Base-by-base conservation (phyloP, 169 alveolate species). In the Cyclospora cayetanensis region DNA sequence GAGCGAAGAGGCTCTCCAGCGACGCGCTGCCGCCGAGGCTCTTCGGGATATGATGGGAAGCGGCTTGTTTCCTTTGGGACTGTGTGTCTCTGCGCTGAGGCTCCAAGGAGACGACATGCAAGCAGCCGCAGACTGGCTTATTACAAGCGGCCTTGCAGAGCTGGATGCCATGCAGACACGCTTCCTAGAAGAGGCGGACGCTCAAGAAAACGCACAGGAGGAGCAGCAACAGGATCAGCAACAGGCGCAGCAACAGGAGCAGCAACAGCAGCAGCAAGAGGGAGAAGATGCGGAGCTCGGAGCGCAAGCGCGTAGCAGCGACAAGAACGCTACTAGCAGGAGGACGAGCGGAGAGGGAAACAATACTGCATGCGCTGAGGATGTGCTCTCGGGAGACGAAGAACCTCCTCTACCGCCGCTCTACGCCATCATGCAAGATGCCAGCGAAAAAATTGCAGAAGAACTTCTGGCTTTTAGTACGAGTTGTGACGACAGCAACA, bases 61-160 rank as follows among this genome's bases (percentile, higher is more conserved):
- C 39, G 82, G 92, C 4, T 27, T 86, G 43, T 87, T 90, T 55
- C 96, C 96, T 46, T 37, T 94, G 12, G 43, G 91, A 11, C 87
- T 94, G 0, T 94, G 95, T 46, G 80, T 90, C 29, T 85, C 52
- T 34, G 94, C 96, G 31, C 31, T 94, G 60, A 87, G 93, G 91
- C 52, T 53, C 34, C 88, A 92, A n/a, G 87, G 83, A 37, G 96
- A 94, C 77, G 86, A 91, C 63, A 31, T 94, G 43, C 93, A 91
- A 2, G 87, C 91, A 25, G 95, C 96, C 12, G 93, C 95, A 18
- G 89, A 91, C 74, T 94, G 95, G 96, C 94, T 94, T 27, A 83
- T 91, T 7, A 94, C 93, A 41, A 55, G 92, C 76, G 90, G 93
- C 12, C 22, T 91, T 43, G 86, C 70, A 20, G 93, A 91, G 76